phyloP scores from a whole-genome alignment of 1,139 yeast species.

The Candida freyschussii region DNA sequence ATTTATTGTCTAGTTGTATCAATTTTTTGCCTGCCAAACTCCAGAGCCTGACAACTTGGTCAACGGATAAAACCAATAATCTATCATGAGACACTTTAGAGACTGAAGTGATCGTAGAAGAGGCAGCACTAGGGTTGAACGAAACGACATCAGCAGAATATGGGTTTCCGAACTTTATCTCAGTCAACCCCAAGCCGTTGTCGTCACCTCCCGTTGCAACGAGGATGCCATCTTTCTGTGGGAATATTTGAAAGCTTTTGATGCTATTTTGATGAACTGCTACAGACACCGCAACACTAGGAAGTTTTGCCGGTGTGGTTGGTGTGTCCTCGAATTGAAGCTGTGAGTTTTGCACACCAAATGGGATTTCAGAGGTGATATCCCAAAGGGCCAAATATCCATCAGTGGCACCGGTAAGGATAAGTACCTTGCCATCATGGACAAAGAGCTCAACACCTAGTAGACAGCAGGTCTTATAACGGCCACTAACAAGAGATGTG shows the following conservation, averaged over 20 bases:
- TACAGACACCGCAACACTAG: conserved; percentile 34
- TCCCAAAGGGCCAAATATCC: conserved; percentile 69
- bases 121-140: conserved; percentile 58
- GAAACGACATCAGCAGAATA: conserved; percentile 26
- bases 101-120: conserved; percentile 79
- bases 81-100: conserved; percentile 27
- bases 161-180: conserved; percentile 29
- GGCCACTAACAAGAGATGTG: conserved; percentile 39
- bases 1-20: conserved; percentile 38
- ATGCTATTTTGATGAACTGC: conserved; percentile 82
- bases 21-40: conserved; percentile 31
- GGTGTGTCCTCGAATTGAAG: conserved; percentile 5
- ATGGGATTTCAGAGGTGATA: conserved; percentile 31
- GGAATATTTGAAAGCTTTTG: conserved; percentile 41
- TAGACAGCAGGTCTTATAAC: conserved; percentile 72
- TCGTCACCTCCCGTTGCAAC: conserved; percentile 87
- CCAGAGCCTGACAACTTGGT: conserved; percentile 76
- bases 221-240: conserved; percentile 19
- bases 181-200: conserved; percentile 57
- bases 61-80: conserved; percentile 49
- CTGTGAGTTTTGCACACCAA: conserved; percentile 11
- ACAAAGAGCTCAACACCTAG: conserved; percentile 51
- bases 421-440: conserved; percentile 28
- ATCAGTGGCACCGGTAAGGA: conserved; percentile 73
- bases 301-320: conserved; percentile 8